Evolutionary conservation across 371 early-diverging fungal species (phyloP).

Genomic region (Apophysomyces trapeziformis): DNA sequence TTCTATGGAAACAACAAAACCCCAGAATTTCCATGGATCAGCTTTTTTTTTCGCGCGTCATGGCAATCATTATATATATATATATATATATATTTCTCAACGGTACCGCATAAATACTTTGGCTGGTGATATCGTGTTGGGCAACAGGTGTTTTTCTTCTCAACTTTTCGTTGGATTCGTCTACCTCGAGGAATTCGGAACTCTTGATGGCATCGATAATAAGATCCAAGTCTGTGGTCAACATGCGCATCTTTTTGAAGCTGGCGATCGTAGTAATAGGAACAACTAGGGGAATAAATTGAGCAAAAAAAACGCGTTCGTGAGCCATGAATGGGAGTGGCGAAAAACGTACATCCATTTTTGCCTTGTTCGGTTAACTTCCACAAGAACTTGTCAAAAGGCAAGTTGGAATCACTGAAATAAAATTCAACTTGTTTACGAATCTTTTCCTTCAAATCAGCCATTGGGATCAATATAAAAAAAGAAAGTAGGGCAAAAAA

Average conservation of each 20-base stretch:
- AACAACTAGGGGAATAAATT: conserved; percentile 42
- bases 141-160: conserved; percentile 61
- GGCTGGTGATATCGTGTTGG: conserved; percentile 44
- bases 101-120: conserved; percentile 64
- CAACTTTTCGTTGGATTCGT: conserved; percentile 59
- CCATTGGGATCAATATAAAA: not conserved
- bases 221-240: conserved; percentile 51
- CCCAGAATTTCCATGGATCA: not conserved
- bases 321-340: not conserved
- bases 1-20: conserved; percentile 38
- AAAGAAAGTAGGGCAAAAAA: not conserved
- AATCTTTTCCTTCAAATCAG: conserved; percentile 57
- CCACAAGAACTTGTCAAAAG: conserved; percentile 71
- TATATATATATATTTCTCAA: not conserved
- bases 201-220: conserved; percentile 62
- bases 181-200: conserved; percentile 61
- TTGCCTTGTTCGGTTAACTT: conserved; percentile 54
- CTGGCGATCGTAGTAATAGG: conserved; percentile 58
- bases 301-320: not conserved
- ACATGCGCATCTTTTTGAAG: conserved; percentile 74
- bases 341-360: conserved; percentile 58
- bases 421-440: conserved; percentile 80
- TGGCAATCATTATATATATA: not conserved
- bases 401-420: conserved; percentile 79
- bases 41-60: too few relatives aligned